Conservation (phyloP, 1,139 yeast species). For the Oligophagozyma castellii region DNA sequence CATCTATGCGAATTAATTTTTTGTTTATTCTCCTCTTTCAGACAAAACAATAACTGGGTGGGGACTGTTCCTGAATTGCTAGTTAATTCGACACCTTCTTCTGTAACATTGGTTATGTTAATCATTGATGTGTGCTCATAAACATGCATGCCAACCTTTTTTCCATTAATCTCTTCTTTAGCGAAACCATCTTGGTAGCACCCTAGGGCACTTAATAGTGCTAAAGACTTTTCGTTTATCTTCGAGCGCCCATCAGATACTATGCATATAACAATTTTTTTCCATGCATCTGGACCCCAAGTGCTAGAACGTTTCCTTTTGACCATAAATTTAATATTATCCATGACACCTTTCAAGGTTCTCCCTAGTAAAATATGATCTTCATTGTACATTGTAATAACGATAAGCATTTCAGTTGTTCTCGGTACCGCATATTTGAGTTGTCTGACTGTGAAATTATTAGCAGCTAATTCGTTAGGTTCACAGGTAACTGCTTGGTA, state of each 20-base stretch:
- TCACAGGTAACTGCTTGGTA: conserved; percentile 75
- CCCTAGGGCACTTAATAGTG: conserved; percentile 81
- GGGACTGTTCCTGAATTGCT: conserved; percentile 42
- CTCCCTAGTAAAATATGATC: conserved; percentile 79
- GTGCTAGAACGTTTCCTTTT: conserved; percentile 51
- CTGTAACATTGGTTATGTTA: conserved; percentile 47
- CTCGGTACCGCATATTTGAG: conserved; percentile 52
- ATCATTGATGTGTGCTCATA: conserved; percentile 73
- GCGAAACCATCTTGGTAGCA: conserved; percentile 93
- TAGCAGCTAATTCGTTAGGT: conserved; percentile 60
- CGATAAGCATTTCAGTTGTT: conserved; percentile 75
- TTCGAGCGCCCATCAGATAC: conserved; percentile 94
- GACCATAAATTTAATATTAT: conserved; percentile 73
- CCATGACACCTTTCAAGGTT: conserved; percentile 87
- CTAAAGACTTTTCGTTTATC: conserved; percentile 70
- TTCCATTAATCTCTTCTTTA: conserved; percentile 75
- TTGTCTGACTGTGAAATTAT: conserved; percentile 72
- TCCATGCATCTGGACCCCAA: conserved; percentile 89
- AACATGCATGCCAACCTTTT: conserved; percentile 79
- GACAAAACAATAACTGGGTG: conserved; percentile 77
- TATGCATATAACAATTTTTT: conserved; percentile 77
- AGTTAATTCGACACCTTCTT: conserved; percentile 48
- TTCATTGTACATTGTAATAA: conserved; percentile 90
- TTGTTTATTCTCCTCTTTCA: conserved; percentile 80
- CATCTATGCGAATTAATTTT: conserved; percentile 94